Evolutionary conservation across 1,284 basidiomycete genomes (phyloP).

Genomic region (Puccinia coronata): DNA sequence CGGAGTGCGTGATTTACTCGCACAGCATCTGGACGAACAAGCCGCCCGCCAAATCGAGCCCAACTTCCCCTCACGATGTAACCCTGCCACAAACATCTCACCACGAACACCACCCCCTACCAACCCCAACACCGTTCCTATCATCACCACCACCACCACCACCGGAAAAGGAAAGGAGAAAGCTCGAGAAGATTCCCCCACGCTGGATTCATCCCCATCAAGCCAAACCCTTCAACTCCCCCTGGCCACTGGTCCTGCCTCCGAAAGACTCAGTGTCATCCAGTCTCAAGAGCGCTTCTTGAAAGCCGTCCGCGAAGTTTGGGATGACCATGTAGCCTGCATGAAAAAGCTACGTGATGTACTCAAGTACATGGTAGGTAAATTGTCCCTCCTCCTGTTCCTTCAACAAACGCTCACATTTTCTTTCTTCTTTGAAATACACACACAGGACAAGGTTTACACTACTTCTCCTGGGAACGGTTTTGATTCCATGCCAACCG

Average conservation of each 20-base stretch:
- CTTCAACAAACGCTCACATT: too few relatives aligned
- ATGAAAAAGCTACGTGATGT: constrained; percentile 88
- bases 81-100: constrained; percentile 61
- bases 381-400: background rate
- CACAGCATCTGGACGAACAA: constrained; percentile 78
- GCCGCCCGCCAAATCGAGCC: constrained; percentile 78
- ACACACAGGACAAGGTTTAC: constrained; percentile 82
- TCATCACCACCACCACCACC: constrained; percentile 36
- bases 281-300: constrained; percentile 69
- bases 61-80: constrained; percentile 68
- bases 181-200: constrained; percentile 49
- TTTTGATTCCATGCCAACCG: constrained; percentile 70
- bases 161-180: constrained; percentile 52
- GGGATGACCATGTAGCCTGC: constrained; percentile 90
- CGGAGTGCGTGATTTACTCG: constrained; percentile 76
- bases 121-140: too few relatives aligned
- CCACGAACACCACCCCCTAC: constrained; percentile 54
- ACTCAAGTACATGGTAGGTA: constrained; percentile 87
- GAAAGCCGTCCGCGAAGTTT: constrained; percentile 78
- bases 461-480: constrained; percentile 62
- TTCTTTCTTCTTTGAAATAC: too few relatives aligned
- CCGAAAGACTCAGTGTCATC: constrained; percentile 54
- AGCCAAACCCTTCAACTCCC: constrained; percentile 26
- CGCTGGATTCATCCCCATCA: constrained; percentile 25
- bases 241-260: constrained; percentile 49